Evolutionary conservation across 1,284 basidiomycete genomes (phyloP).

Genomic region (Cryptococcus sp.): DNA sequence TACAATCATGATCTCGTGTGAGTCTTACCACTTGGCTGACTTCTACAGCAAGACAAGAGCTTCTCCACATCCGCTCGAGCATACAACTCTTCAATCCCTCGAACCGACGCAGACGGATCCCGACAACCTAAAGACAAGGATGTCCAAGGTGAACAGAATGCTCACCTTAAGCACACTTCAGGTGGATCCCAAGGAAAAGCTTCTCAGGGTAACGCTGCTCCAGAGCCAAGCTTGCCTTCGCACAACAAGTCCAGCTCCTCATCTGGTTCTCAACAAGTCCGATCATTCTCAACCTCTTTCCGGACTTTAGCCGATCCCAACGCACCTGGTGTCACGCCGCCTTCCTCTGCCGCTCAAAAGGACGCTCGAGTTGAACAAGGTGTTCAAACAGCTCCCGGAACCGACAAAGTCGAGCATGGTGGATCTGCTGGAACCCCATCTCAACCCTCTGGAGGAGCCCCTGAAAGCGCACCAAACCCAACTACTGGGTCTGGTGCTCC

Average conservation of each 20-base stretch:
- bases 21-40: neutral
- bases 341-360: neutral
- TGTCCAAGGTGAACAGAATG: conserved; percentile 36
- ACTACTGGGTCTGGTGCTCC: neutral
- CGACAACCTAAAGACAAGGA: conserved; percentile 1
- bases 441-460: neutral
- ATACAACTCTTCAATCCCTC: conserved; percentile 1
- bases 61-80: conserved; percentile 27
- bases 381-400: neutral
- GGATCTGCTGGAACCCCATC: conserved; percentile 2
- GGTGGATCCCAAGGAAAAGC: conserved; percentile 16
- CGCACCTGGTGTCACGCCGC: neutral
- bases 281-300: conserved; percentile 1
- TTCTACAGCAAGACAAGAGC: conserved; percentile 16
- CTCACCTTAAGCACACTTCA: conserved; percentile 33
- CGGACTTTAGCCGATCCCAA: conserved; percentile 1
- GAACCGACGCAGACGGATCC: conserved; percentile 1
- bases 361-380: neutral
- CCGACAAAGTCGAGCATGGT: neutral
- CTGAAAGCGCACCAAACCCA: neutral
- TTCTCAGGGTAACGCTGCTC: conserved; percentile 32
- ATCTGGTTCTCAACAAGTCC: neutral
- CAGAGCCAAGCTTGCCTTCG: conserved; percentile 30
- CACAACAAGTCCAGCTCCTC: conserved; percentile 1
- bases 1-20: neutral